A percentile compares a stretch with the other conserved stretches of the same genome.
These are phyloP conservation scores for Styphnolobium japonicum DNA, from an alignment of 306 rosid species.

Conservation along the genomic window DNA sequence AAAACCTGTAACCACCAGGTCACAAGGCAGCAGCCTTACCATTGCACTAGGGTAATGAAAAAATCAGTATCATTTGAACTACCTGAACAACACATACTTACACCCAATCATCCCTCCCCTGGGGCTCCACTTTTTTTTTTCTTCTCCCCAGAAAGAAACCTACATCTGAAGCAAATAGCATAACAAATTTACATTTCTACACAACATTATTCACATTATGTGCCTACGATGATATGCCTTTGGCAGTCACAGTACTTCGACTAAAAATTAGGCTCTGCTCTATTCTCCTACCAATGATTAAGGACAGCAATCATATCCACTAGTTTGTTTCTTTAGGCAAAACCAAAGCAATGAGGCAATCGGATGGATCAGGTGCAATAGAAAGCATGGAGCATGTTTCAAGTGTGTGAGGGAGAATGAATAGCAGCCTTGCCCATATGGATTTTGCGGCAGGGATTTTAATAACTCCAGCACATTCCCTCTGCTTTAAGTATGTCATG, in stretches of 20 bases:
- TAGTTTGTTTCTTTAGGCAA: constrained; percentile 92
- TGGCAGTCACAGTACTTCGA: background rate
- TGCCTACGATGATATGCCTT: background rate
- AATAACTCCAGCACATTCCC: constrained; percentile 95
- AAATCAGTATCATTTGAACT: no score
- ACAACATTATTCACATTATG: background rate
- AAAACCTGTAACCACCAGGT: no score
- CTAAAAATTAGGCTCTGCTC: background rate
- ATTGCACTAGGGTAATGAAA: no score
- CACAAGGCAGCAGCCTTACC: no score
- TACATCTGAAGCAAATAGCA: background rate
- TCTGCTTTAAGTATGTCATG: constrained; percentile 85
- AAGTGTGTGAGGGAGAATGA: constrained; percentile 75
- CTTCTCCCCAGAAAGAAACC: background rate
- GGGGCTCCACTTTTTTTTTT: no score
- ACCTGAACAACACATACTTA: no score
- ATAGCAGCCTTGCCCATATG: constrained; percentile 91
- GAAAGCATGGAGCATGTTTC: constrained; percentile 80
- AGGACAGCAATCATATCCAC: constrained; percentile 63
- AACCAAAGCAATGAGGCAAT: constrained; percentile 80
- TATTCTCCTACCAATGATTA: background rate
- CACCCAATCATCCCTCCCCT: no score
- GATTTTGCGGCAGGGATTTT: constrained; percentile 77
- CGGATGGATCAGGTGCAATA: constrained; percentile 63
- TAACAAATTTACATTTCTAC: background rate